Evolutionary conservation across 192 early-diverging fungal species (phyloP).

Genomic region (Umbelopsis ramanniana): DNA sequence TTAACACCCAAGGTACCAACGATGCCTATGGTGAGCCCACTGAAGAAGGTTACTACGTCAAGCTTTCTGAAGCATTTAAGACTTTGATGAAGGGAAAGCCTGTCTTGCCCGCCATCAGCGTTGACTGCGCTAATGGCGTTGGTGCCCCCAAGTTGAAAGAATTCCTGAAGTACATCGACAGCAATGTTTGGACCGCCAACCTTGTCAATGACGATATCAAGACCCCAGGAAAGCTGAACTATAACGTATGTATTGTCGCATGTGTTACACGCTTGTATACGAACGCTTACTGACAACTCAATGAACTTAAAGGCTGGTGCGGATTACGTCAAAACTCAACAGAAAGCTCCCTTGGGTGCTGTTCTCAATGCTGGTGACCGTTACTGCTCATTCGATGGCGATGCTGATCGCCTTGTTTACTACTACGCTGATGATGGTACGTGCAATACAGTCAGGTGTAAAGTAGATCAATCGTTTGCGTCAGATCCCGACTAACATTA

Average conservation of each 20-base stretch:
- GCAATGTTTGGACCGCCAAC: conserved; percentile 66
- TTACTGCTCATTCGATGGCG: conserved; percentile 93
- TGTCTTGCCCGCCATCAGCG: conserved; percentile 66
- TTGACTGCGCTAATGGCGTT: conserved; percentile 97
- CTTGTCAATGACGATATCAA: conserved; percentile 79
- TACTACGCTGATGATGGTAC: conserved; percentile 84
- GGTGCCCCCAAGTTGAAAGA: conserved; percentile 90
- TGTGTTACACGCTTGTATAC: background rate
- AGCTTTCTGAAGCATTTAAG: conserved; percentile 85
- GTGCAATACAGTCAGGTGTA: background rate
- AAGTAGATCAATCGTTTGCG: background rate
- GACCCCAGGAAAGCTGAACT: conserved; percentile 80
- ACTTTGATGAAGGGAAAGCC: conserved; percentile 70
- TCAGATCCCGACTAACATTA: background rate
- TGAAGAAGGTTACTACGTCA: conserved; percentile 90
- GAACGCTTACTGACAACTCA: conserved; percentile 10
- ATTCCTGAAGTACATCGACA: conserved; percentile 67
- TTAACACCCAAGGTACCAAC: conserved; percentile 28
- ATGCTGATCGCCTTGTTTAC: conserved; percentile 98
- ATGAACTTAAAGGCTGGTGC: conserved; percentile 82
- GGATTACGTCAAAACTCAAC: conserved; percentile 96
- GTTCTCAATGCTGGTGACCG: conserved; percentile 68
- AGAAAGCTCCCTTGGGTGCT: conserved; percentile 76
- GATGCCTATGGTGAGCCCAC: conserved; percentile 62
- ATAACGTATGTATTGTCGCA: conserved; percentile 57